Percentiles rank a stretch among this genome's conserved stretches.
Evolutionary conservation across 106 monocot species (phyloP).

Genomic region (Dendrobium nobile): DNA sequence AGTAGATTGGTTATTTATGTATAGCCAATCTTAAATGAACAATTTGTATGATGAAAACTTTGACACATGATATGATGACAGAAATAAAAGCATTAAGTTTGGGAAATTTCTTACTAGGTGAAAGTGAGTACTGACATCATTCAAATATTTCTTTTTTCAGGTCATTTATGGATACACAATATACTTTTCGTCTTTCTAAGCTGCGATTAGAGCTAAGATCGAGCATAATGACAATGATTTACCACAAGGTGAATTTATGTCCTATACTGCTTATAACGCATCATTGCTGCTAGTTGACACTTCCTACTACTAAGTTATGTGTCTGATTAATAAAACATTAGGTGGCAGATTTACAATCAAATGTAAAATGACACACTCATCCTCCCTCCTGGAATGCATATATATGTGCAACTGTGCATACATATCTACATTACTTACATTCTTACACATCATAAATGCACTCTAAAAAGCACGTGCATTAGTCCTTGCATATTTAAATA

Average conservation of each 20-base stretch:
- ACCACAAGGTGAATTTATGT: conserved; percentile 58
- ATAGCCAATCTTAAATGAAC: background rate
- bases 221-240: conserved; percentile 75
- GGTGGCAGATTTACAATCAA: background rate
- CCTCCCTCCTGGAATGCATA: background rate
- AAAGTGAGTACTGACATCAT: background rate
- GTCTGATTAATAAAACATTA: background rate
- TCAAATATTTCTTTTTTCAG: conserved; percentile 26
- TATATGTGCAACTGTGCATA: background rate
- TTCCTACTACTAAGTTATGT: background rate
- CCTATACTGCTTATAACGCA: background rate
- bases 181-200: conserved; percentile 63
- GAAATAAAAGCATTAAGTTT: background rate
- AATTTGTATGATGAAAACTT: background rate
- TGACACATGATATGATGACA: background rate
- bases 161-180: conserved; percentile 93
- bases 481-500: background rate
- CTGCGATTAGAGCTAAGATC: conserved; percentile 77
- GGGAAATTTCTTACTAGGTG: background rate
- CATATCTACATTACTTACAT: background rate
- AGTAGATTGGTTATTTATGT: background rate
- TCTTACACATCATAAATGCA: too few species aligned
- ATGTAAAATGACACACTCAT: background rate
- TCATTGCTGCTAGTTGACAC: background rate
- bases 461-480: too few species aligned